Percentiles rank a stretch among this genome's conserved stretches.
Conservation (phyloP, 805 yeast genomes). For the Pichia californica region DNA sequence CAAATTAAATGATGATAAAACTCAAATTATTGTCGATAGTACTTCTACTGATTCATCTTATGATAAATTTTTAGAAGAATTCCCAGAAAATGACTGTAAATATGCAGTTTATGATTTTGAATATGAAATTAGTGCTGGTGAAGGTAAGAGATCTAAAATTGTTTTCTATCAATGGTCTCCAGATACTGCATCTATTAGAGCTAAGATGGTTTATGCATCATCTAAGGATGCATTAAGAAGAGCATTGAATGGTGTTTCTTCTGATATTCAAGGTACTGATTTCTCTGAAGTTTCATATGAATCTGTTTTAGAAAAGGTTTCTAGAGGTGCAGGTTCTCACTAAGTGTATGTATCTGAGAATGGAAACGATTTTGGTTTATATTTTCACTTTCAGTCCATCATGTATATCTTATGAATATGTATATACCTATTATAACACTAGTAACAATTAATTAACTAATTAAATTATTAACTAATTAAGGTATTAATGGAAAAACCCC, state of each 20-base stretch:
- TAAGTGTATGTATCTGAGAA: slow-evolving; percentile 18
- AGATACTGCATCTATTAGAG: slow-evolving; percentile 90
- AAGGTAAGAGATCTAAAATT: slow-evolving; percentile 81
- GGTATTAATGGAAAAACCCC: too few relatives aligned
- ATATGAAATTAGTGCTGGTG: slow-evolving; percentile 82
- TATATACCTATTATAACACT: too few relatives aligned
- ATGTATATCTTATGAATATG: too few relatives aligned
- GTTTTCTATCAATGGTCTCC: slow-evolving; percentile 91
- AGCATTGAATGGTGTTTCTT: slow-evolving; percentile 88
- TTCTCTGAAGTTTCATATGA: slow-evolving; percentile 95
- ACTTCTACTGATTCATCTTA: slow-evolving; percentile 71
- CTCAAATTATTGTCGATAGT: slow-evolving; percentile 83
- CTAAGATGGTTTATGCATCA: slow-evolving; percentile 98
- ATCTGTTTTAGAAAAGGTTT: slow-evolving; percentile 82
- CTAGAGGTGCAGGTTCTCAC: slow-evolving; percentile 70
- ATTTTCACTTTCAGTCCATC: too few relatives aligned
- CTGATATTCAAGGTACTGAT: slow-evolving; percentile 98
- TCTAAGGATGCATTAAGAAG: slow-evolving; percentile 97
- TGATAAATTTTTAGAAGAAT: slow-evolving; percentile 77
- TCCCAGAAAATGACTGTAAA: slow-evolving; percentile 94
- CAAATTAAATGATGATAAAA: slow-evolving; percentile 75
- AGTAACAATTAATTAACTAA: too few relatives aligned
- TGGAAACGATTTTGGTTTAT: too few relatives aligned
- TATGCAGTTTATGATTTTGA: slow-evolving; percentile 97
- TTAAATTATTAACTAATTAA: too few relatives aligned